Evolutionary conservation across 2,329 filamentous ascomycete genomes (phyloP).

Genomic region (Blastomyces gilchristii): DNA sequence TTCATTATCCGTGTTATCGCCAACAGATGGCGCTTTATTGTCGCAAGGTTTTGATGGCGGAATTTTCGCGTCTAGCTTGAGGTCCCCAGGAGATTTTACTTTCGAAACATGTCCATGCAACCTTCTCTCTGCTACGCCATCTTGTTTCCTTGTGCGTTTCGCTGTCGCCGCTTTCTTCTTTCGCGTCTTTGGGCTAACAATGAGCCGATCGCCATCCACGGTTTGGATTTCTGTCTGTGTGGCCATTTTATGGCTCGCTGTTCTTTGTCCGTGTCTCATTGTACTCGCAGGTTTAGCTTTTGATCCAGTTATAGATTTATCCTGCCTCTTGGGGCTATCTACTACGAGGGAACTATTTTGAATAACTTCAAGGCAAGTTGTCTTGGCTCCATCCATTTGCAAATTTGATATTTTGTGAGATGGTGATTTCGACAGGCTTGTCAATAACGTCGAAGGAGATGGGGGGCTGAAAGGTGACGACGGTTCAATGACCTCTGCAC

Average conservation of each 20-base stretch:
- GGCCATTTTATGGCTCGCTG: background rate
- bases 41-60: background rate
- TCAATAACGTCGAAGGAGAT: conserved; percentile 19
- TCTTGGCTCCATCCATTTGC: background rate
- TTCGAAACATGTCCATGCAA: conserved; percentile 31
- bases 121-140: conserved; percentile 24
- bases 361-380: background rate
- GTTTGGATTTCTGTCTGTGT: background rate
- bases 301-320: conserved; percentile 1
- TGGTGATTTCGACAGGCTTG: background rate
- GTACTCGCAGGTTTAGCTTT: conserved; percentile 6
- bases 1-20: background rate
- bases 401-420: background rate
- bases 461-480: conserved; percentile 19
- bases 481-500: conserved; percentile 11
- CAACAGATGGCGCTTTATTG: background rate
- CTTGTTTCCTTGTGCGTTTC: conserved; percentile 19
- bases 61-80: background rate
- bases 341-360: background rate
- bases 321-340: background rate
- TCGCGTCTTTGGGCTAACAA: conserved; percentile 15
- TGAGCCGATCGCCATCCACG: conserved; percentile 7
- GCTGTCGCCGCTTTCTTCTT: conserved; percentile 18
- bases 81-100: background rate
- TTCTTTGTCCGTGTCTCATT: conserved; percentile 4